A percentile compares a stretch with the other conserved stretches of the same genome.
Evolutionary conservation across 2,329 filamentous ascomycete genomes (phyloP).

Genomic region (Botryotinia calthae): DNA sequence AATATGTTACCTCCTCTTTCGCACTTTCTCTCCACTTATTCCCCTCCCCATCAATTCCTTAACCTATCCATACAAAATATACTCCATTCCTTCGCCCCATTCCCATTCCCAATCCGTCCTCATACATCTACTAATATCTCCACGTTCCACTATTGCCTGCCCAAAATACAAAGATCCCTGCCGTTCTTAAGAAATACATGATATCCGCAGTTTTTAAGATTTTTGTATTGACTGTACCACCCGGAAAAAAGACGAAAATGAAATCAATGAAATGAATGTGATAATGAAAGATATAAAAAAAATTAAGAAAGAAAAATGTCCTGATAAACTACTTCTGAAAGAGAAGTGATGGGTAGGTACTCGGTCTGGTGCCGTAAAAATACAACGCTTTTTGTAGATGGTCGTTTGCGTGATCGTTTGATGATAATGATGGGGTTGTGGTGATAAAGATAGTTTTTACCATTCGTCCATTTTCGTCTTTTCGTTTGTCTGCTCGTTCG

Average conservation of each 20-base stretch:
- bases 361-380: background rate
- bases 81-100: background rate
- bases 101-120: background rate
- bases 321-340: background rate
- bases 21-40: background rate
- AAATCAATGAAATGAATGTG: background rate
- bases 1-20: background rate
- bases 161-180: background rate
- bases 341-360: background rate
- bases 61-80: background rate
- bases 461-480: background rate
- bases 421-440: background rate
- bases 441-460: background rate
- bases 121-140: background rate
- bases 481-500: background rate
- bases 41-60: background rate
- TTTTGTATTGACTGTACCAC: background rate
- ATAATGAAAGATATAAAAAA: background rate
- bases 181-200: conserved; percentile 5
- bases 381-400: background rate
- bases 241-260: background rate
- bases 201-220: conserved; percentile 1
- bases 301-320: background rate
- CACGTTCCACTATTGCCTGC: background rate
- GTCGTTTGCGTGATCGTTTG: background rate